phyloP scores from a whole-genome alignment of 164 flowering plant species.

The Annona squamosa region DNA sequence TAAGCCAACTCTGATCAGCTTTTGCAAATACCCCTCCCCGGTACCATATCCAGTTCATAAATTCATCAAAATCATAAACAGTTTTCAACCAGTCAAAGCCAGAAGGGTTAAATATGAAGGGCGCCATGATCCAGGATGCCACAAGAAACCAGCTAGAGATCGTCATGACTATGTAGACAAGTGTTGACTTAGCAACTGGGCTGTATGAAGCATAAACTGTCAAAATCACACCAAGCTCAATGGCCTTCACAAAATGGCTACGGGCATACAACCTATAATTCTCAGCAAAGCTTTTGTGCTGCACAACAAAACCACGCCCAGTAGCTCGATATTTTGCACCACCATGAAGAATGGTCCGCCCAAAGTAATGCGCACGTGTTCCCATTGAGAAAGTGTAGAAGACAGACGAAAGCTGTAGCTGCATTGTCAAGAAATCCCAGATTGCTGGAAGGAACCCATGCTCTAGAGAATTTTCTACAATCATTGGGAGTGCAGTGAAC shows the following conservation, averaged over 20 bases:
- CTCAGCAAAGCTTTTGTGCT: constrained; percentile 89
- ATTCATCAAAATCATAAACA: constrained; percentile 86
- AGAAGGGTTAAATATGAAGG: constrained; percentile 91
- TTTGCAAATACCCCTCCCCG: constrained; percentile 57
- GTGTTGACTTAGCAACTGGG: constrained; percentile 41
- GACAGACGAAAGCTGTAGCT: constrained; percentile 75
- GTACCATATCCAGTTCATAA: constrained; percentile 84
- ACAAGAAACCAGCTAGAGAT: constrained; percentile 94
- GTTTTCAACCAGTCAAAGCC: constrained; percentile 98
- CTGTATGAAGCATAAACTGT: constrained; percentile 73
- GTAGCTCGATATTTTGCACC: constrained; percentile 97
- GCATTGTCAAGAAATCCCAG: constrained; percentile 92
- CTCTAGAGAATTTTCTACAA: constrained; percentile 87
- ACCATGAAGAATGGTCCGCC: constrained; percentile 93
- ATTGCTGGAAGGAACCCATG: constrained; percentile 80
- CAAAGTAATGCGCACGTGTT: constrained; percentile 83
- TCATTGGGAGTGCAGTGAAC: constrained; percentile 93
- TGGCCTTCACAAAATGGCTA: constrained; percentile 89
- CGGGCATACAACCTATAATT: constrained; percentile 87
- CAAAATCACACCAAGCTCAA: constrained; percentile 84
- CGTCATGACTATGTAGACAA: constrained; percentile 70
- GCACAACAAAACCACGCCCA: constrained; percentile 94
- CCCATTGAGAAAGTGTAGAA: constrained; percentile 94
- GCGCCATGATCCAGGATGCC: constrained; percentile 81
- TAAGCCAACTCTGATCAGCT: constrained; percentile 91